Base-by-base conservation (phyloP, 192 early-diverging fungal species). In the Haplosporangium gracile region DNA sequence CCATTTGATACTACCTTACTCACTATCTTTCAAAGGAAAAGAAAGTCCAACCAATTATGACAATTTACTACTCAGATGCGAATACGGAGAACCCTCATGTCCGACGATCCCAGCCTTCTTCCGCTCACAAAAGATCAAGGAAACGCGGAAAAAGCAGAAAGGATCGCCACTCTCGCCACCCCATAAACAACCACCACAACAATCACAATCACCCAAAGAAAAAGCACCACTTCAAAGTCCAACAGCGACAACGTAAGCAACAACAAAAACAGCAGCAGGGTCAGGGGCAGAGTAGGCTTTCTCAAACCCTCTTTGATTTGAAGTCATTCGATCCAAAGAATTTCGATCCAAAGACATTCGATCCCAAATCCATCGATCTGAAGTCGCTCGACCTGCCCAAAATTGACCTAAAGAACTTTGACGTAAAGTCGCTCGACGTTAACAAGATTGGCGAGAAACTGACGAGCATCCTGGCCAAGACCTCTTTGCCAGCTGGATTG, bases 401-500 rank as follows among this genome's bases (percentile, higher is more conserved):
- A 24, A 11, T 60, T 20, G 75, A 39, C 75, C 45, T 65, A 29
- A 57, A 76, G 57, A 36, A 60, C 34, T 63, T 79, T 39, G 78
- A 53, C 24, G n/a, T 72, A 16, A 24, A 53, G 15, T 57, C 78
- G 39, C n/a, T 73, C 45, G 47, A 71, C 38, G 34, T 40, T 2
- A 16, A 68, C 22, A 68, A 15, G 24, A 5, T 74, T 34, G 45
- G 49, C 15, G 9, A 70, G 45, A 70, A 78, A n/a, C 15, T 42
- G 4, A 13, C 70, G 11, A 36, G 32, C 5, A 57, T 26, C 2
- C 9, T 76, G 32, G 18, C 63, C 15, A 74, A 79, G 24, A 45
- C 76, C 3, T 77, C 72, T 47, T 22, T 83, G 16, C 82, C 76
- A 1, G 57, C 57, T 7, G 82, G 77, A 22, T 77, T 85, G 20